These are phyloP conservation scores for Spinellus fusiger DNA, from an alignment of 192 early-diverging fungal genomes.

Conservation along the genomic window DNA sequence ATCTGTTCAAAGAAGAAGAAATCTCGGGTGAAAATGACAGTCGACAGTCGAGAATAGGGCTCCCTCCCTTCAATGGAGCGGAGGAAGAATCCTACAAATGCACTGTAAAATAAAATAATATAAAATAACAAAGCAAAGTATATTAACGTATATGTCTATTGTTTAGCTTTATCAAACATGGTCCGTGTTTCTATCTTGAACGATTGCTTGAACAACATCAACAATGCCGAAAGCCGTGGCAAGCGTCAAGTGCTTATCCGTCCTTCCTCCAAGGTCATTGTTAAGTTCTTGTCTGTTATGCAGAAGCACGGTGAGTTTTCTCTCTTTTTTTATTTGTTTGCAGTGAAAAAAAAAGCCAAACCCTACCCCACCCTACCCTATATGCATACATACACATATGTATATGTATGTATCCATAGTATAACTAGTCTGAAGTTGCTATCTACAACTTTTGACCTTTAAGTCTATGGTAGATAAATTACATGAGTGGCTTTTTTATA, in stretches of 20 bases:
- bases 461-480: slow-evolving; percentile 14
- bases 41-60: no score
- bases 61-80: no score
- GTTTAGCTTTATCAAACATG: slow-evolving; percentile 54
- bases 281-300: slow-evolving; percentile 99
- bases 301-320: slow-evolving; percentile 84
- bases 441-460: slow-evolving; percentile 5
- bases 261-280: slow-evolving; percentile 95
- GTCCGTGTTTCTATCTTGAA: slow-evolving; percentile 93
- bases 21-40: neutral
- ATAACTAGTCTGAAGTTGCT: slow-evolving; percentile 11
- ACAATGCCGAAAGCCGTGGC: slow-evolving; percentile 97
- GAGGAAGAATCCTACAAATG: no score
- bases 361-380: no score
- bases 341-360: neutral
- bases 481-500: neutral
- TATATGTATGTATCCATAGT: neutral
- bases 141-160: neutral
- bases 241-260: slow-evolving; percentile 97
- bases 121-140: neutral
- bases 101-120: no score
- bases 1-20: neutral
- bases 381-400: neutral
- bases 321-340: neutral
- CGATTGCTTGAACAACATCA: slow-evolving; percentile 98